Evolutionary conservation across 345 rosid species (phyloP).

Genomic region (Cardiospermum halicacabum): DNA sequence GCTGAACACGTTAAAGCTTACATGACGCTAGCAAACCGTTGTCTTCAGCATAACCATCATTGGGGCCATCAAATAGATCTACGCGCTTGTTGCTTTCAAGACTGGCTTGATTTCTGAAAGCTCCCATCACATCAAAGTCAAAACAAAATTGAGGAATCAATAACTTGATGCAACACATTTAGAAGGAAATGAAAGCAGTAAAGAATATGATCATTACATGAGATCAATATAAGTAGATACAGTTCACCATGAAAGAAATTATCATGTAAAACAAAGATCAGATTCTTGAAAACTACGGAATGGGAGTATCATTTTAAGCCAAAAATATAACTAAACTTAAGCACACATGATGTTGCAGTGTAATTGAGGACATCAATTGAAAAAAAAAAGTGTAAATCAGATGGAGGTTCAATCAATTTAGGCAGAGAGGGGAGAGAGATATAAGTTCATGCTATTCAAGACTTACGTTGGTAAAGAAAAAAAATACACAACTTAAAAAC

Average conservation of each 20-base stretch:
- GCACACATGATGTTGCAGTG: neutral
- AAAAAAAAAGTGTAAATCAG: neutral
- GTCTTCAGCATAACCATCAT: constrained; percentile 74
- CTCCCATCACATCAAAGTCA: constrained; percentile 15
- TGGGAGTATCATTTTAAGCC: neutral
- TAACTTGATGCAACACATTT: neutral
- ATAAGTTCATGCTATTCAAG: neutral
- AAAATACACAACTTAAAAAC: too few species aligned
- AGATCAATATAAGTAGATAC: neutral
- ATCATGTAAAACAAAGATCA: neutral
- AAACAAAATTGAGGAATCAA: constrained; percentile 14
- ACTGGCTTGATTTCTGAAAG: constrained; percentile 61
- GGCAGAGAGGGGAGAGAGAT: neutral
- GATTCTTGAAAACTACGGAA: neutral
- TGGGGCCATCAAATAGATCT: constrained; percentile 87
- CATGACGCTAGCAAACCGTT: constrained; percentile 85
- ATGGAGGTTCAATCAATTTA: neutral
- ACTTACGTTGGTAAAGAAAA: neutral
- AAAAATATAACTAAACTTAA: neutral
- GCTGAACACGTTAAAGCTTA: constrained; percentile 32
- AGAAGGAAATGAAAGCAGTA: neutral
- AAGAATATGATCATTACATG: neutral
- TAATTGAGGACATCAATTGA: neutral
- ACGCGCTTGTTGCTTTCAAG: constrained; percentile 79
- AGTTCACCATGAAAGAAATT: neutral